These are phyloP conservation scores for Colletotrichum coccodes DNA, from an alignment of 2,329 filamentous ascomycete genomes.

Conservation along the genomic window DNA sequence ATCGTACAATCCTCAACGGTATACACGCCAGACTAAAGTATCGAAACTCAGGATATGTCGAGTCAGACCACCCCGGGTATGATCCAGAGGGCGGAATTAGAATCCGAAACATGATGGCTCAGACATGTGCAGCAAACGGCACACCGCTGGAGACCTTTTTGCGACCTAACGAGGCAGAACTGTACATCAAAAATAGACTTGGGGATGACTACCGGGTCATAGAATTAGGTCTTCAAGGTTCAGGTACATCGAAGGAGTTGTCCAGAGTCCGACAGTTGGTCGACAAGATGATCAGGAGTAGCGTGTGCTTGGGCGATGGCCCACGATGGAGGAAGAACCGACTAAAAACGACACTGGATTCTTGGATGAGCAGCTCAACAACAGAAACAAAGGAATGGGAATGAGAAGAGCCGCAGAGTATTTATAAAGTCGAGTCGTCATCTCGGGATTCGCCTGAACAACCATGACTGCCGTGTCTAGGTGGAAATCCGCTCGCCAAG, in stretches of 20 bases:
- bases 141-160: neutral
- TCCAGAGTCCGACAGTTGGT: neutral
- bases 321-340: neutral
- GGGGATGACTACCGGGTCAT: neutral
- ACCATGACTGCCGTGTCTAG: neutral
- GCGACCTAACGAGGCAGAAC: neutral
- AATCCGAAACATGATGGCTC: neutral
- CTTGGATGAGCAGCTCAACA: neutral
- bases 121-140: neutral
- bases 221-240: neutral
- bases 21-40: neutral
- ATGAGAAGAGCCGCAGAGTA: neutral
- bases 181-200: neutral
- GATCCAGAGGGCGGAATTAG: neutral
- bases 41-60: neutral
- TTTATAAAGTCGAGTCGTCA: neutral
- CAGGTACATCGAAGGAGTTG: neutral
- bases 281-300: neutral
- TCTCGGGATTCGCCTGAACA: neutral
- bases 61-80: conserved; percentile 1
- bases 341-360: neutral
- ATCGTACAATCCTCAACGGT: neutral
- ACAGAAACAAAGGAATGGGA: neutral
- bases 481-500: neutral
- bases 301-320: neutral